A percentile compares a stretch with the other conserved stretches of the same genome.
Evolutionary conservation across 116 monocot genomes (phyloP).

Genomic region (Iris pallida): DNA sequence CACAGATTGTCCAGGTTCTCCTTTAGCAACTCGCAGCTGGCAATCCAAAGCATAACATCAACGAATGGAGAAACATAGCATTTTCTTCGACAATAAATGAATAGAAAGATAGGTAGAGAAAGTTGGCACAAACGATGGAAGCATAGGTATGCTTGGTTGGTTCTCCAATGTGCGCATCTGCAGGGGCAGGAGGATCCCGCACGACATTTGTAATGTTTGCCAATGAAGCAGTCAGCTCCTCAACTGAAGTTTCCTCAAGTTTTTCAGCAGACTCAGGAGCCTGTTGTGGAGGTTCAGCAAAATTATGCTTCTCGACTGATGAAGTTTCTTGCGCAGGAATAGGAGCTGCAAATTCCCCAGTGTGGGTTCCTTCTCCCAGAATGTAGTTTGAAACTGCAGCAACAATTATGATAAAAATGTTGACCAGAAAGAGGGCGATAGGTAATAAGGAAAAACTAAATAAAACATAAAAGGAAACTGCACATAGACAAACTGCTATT

Average conservation of each 20-base stretch:
- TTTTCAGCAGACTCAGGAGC: constrained; percentile 28
- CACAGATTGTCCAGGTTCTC: constrained; percentile 2
- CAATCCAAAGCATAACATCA: background rate
- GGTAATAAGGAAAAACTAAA: background rate
- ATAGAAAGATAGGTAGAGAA: too few species aligned
- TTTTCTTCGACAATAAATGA: too few species aligned
- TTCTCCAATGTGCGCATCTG: constrained; percentile 50
- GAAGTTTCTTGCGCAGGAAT: constrained; percentile 40
- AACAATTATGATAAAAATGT: background rate
- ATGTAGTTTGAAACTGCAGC: constrained; percentile 27
- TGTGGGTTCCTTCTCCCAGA: constrained; percentile 23
- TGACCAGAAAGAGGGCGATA: background rate
- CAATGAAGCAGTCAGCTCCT: constrained; percentile 35
- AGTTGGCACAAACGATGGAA: constrained; percentile 45
- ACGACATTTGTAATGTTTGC: constrained; percentile 14
- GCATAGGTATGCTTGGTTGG: constrained; percentile 76
- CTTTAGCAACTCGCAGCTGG: constrained; percentile 59
- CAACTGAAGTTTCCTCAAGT: constrained; percentile 27
- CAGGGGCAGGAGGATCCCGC: constrained; percentile 25
- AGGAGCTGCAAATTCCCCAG: constrained; percentile 17
- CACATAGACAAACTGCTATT: too few species aligned
- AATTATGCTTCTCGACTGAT: constrained; percentile 34
- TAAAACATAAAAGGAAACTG: background rate
- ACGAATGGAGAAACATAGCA: too few species aligned
- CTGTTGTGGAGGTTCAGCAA: constrained; percentile 33